Conservation (phyloP, 2,329 filamentous ascomycete genomes). For the Phialophora chinensis region DNA sequence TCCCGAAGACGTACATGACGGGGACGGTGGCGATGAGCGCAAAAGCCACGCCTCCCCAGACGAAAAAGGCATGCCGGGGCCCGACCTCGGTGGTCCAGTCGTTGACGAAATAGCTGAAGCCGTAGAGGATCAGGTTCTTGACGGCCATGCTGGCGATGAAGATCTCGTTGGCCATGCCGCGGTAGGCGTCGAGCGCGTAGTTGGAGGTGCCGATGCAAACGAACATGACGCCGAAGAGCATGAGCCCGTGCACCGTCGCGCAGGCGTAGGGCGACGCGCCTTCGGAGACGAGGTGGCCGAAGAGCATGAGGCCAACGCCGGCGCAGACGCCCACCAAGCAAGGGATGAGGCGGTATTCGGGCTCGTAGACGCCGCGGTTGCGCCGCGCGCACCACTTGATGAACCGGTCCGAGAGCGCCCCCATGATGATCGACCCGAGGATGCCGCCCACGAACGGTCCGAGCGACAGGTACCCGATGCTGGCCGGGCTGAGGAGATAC, state of each 20-base stretch:
- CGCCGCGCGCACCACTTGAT: constrained; percentile 49
- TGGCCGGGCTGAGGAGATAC: constrained; percentile 41
- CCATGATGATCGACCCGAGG: constrained; percentile 48
- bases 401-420: constrained; percentile 43
- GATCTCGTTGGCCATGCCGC: constrained; percentile 51
- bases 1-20: constrained; percentile 26
- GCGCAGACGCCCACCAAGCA: constrained; percentile 48
- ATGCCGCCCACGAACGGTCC: constrained; percentile 29
- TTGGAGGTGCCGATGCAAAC: constrained; percentile 55
- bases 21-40: constrained; percentile 26
- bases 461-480: constrained; percentile 39
- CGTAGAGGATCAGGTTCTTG: constrained; percentile 55
- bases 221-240: constrained; percentile 40
- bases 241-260: constrained; percentile 30
- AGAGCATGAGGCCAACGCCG: constrained; percentile 56
- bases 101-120: constrained; percentile 41
- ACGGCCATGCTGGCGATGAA: constrained; percentile 54
- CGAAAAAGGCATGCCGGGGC: constrained; percentile 26
- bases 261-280: constrained; percentile 15
- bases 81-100: constrained; percentile 28
- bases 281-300: constrained; percentile 36
- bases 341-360: constrained; percentile 52
- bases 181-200: constrained; percentile 58
- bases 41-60: constrained; percentile 29
- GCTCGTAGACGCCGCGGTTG: constrained; percentile 51